Percentiles rank a stretch among this genome's conserved stretches.
phyloP scores from a whole-genome alignment of 106 monocot genomes.

The Dendrobium huoshanense region DNA sequence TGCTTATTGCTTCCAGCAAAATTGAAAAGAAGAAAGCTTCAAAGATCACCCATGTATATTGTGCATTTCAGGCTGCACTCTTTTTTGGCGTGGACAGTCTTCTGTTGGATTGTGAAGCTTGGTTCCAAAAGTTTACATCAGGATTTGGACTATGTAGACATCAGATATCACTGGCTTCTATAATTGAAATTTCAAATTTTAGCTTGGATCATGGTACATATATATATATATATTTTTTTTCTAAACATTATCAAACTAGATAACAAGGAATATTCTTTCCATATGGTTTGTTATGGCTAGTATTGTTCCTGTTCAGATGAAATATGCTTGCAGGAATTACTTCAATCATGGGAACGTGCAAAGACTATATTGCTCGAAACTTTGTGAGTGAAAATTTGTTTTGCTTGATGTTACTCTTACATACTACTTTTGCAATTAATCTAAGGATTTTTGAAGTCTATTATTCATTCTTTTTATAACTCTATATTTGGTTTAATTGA shows the following conservation, averaged over 20 bases:
- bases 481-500: too few species aligned
- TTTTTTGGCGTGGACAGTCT: constrained; percentile 60
- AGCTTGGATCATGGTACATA: too few species aligned
- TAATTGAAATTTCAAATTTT: constrained; percentile 18
- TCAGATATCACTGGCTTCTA: constrained; percentile 21
- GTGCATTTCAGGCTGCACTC: constrained; percentile 37
- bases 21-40: neutral
- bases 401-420: neutral
- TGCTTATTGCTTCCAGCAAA: too few species aligned
- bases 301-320: neutral
- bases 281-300: neutral
- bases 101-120: constrained; percentile 39
- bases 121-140: constrained; percentile 28
- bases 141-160: neutral
- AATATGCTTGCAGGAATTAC: constrained; percentile 37
- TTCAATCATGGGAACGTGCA: constrained; percentile 32
- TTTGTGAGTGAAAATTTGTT: constrained; percentile 48
- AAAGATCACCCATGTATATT: neutral
- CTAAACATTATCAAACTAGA: too few species aligned
- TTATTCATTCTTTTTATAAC: too few species aligned
- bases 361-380: constrained; percentile 39
- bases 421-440: neutral
- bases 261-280: constrained; percentile 26
- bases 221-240: too few species aligned
- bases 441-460: too few species aligned